A percentile compares a stretch with the other conserved stretches of the same genome.
Evolutionary conservation across 164 flowering plant genomes (phyloP).

Genomic region (Protea cynaroides): DNA sequence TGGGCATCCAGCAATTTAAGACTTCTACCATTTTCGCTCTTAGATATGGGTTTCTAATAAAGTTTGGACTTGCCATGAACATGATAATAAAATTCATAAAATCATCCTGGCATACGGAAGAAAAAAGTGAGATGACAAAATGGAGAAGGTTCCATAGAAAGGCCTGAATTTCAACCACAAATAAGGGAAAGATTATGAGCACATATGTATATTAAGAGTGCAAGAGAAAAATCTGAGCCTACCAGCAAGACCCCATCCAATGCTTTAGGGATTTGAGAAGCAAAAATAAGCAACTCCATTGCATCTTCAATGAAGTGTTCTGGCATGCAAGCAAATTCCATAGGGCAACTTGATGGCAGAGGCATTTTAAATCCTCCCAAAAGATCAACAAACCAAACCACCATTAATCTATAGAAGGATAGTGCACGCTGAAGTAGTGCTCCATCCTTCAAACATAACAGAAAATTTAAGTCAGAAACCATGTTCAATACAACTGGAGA

Average conservation of each 20-base stretch:
- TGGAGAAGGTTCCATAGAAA: background rate
- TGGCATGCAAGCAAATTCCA: conserved; percentile 92
- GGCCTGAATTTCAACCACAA: background rate
- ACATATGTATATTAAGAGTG: background rate
- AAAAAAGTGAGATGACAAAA: conserved; percentile 4
- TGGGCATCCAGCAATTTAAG: conserved; percentile 94
- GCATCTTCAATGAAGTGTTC: conserved; percentile 99
- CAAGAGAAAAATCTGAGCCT: background rate
- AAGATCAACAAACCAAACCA: conserved; percentile 81
- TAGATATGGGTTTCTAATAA: conserved; percentile 85
- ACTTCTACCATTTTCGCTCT: conserved; percentile 99
- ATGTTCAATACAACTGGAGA: background rate
- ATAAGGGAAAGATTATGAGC: background rate
- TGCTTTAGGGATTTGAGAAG: conserved; percentile 84
- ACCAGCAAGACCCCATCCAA: conserved; percentile 85
- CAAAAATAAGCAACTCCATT: conserved; percentile 90
- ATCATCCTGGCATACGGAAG: conserved; percentile 62
- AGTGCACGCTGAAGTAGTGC: conserved; percentile 69
- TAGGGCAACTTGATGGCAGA: conserved; percentile 72
- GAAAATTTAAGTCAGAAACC: background rate
- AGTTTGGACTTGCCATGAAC: conserved; percentile 94
- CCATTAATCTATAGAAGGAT: conserved; percentile 85
- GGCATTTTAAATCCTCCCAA: conserved; percentile 97
- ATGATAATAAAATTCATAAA: conserved; percentile 97
- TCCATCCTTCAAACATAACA: conserved; percentile 46